Conservation (phyloP, 345 rosid species). For the Abelmoschus esculentus region DNA sequence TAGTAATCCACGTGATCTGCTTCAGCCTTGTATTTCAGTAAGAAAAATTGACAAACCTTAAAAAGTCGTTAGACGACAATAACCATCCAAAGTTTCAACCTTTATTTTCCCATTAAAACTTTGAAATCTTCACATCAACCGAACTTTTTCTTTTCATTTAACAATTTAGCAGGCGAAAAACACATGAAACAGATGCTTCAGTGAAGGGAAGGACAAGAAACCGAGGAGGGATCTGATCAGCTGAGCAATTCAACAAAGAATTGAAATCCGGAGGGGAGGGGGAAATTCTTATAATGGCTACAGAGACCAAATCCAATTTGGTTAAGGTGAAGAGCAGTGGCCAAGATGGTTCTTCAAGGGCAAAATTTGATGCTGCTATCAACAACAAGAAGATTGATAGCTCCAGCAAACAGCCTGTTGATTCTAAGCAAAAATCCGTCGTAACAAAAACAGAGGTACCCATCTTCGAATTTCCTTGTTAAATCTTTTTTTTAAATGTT, state of each 20-base stretch:
- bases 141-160: neutral
- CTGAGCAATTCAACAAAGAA: neutral
- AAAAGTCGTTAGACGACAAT: constrained; percentile 18
- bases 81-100: neutral
- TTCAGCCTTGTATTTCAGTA: neutral
- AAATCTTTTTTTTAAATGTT: constrained; percentile 5
- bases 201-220: neutral
- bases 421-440: constrained; percentile 36
- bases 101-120: neutral
- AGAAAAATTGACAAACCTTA: neutral
- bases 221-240: neutral
- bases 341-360: constrained; percentile 42
- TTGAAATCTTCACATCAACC: neutral
- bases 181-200: constrained; percentile 9
- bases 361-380: constrained; percentile 30
- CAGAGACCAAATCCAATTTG: constrained; percentile 38
- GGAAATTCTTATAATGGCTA: constrained; percentile 24
- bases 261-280: constrained; percentile 5
- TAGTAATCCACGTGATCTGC: neutral
- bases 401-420: constrained; percentile 39
- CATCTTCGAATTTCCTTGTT: constrained; percentile 1
- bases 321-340: constrained; percentile 33
- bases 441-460: constrained; percentile 48
- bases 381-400: constrained; percentile 44
- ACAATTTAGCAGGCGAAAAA: neutral